phyloP scores from a whole-genome alignment of 495 filamentous ascomycete genomes.

The Lepraria neglecta region DNA sequence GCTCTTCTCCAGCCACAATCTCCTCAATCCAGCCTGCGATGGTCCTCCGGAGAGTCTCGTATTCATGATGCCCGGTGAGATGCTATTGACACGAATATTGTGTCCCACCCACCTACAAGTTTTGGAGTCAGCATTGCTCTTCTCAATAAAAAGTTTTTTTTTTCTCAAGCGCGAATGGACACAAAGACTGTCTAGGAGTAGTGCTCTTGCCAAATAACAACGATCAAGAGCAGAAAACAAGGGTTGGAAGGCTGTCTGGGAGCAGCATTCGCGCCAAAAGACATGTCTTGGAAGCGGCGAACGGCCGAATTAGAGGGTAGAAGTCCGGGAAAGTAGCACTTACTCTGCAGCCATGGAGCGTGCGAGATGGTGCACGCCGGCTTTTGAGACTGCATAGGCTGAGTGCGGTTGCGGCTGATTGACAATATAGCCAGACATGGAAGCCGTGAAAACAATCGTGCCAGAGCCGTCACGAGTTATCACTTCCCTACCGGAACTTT shows the following conservation, averaged over 20 bases:
- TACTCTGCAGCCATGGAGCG: slow-evolving; percentile 68
- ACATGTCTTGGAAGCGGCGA: too few species aligned
- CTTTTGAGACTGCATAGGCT: slow-evolving; percentile 77
- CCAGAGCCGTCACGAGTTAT: slow-evolving; percentile 33
- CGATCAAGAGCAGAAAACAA: too few species aligned
- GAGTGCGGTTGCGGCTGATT: slow-evolving; percentile 75
- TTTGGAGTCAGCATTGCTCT: too few species aligned
- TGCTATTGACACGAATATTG: slow-evolving; percentile 69
- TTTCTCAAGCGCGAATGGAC: too few species aligned
- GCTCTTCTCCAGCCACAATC: slow-evolving; percentile 67
- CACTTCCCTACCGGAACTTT: slow-evolving; percentile 28
- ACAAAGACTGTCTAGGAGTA: too few species aligned
- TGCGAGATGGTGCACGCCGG: slow-evolving; percentile 67
- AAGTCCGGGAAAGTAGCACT: too few species aligned
- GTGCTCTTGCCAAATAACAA: too few species aligned
- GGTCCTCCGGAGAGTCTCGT: slow-evolving; percentile 57
- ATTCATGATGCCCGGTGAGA: slow-evolving; percentile 77
- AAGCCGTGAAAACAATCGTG: slow-evolving; percentile 65
- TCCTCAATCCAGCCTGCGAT: slow-evolving; percentile 50
- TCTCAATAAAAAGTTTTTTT: too few species aligned
- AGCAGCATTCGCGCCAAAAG: too few species aligned
- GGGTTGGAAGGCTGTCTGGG: too few species aligned
- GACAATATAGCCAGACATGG: slow-evolving; percentile 72
- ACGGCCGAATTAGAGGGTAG: too few species aligned
- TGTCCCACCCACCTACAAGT: slow-evolving; percentile 55